A percentile compares a stretch with the other conserved stretches of the same genome.
Conservation (phyloP, 495 filamentous ascomycete species). For the Aspergillus sclerotiicarbonarius region DNA sequence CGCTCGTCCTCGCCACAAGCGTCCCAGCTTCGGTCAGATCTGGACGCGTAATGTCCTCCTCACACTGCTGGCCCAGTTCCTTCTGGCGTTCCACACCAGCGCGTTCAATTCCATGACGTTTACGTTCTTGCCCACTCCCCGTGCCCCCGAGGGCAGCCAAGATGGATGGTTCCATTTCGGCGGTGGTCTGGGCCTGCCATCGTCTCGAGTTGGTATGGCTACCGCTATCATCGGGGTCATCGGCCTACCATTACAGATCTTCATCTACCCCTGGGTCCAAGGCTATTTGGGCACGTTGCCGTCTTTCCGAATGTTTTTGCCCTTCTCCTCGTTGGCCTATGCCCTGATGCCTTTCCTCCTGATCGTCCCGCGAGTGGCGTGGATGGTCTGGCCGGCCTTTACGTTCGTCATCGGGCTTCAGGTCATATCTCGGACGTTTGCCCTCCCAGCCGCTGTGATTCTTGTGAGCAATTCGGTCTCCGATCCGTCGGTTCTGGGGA, state of each 20-base stretch:
- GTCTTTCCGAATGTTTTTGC: conserved; percentile 57
- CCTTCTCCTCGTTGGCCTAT: conserved; percentile 67
- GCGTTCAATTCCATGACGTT: conserved; percentile 75
- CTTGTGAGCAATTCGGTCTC: conserved; percentile 70
- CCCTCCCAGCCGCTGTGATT: conserved; percentile 64
- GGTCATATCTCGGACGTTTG: conserved; percentile 70
- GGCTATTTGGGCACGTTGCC: conserved; percentile 59
- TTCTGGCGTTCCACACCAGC: conserved; percentile 71
- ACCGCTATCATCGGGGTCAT: conserved; percentile 68
- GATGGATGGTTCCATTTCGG: conserved; percentile 60
- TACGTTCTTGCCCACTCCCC: conserved; percentile 67
- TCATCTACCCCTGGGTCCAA: conserved; percentile 65
- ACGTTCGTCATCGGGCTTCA: conserved; percentile 62
- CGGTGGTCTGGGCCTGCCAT: conserved; percentile 69
- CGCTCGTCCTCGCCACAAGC: conserved; percentile 23
- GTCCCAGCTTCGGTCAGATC: conserved; percentile 54
- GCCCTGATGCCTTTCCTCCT: conserved; percentile 65
- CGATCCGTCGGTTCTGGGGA: conserved; percentile 59
- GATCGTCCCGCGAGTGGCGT: conserved; percentile 47
- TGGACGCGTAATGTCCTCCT: conserved; percentile 61
- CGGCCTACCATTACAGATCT: conserved; percentile 66
- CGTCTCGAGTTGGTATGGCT: conserved; percentile 64
- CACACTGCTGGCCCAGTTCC: conserved; percentile 61
- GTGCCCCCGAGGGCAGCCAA: conserved; percentile 45
- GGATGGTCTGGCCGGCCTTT: conserved; percentile 57